phyloP scores from a whole-genome alignment of 129 eudicot genomes.

The Oenanthe sinensis region DNA sequence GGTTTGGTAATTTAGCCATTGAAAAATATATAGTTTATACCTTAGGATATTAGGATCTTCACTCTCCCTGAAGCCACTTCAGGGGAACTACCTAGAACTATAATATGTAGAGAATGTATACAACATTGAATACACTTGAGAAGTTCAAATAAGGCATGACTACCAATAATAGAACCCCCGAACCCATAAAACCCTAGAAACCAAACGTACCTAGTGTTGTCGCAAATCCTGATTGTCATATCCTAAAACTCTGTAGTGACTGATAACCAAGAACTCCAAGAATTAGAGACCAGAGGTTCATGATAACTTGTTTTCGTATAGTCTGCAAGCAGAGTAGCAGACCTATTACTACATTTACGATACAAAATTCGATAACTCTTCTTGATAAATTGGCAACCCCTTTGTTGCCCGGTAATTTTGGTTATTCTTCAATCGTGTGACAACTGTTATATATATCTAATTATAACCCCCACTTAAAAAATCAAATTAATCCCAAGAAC shows the following conservation, averaged over 20 bases:
- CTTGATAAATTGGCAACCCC: background rate
- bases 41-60: background rate
- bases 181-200: background rate
- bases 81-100: background rate
- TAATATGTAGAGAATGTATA: background rate
- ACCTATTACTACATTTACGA: no score
- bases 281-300: no score
- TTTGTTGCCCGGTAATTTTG: background rate
- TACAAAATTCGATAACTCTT: background rate
- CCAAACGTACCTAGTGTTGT: background rate
- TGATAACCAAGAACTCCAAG: no score
- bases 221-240: background rate
- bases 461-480: background rate
- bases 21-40: no score
- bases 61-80: no score
- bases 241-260: background rate
- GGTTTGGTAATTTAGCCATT: no score
- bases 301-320: no score
- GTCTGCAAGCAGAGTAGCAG: background rate
- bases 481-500: background rate
- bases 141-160: background rate
- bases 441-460: no score
- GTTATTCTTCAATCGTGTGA: background rate
- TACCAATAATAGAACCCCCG: background rate
- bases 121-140: background rate